A percentile compares a stretch with the other conserved stretches of the same genome.
phyloP scores from a whole-genome alignment of 805 yeast species.

The Candida nanaspora region DNA sequence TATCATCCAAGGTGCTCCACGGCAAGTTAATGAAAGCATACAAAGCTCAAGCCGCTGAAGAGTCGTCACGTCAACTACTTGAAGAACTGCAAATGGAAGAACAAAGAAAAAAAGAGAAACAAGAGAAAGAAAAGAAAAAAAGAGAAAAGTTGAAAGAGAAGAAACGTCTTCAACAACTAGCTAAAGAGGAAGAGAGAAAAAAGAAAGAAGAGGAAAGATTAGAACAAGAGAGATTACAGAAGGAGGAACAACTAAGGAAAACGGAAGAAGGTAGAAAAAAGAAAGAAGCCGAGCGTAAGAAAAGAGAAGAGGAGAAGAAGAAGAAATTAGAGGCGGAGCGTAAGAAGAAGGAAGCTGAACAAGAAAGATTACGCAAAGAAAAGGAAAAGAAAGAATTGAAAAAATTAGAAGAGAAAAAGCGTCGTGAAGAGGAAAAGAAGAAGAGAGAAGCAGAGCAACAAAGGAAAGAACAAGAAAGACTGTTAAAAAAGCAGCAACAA shows the following conservation, averaged over 20 bases:
- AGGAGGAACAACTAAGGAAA: slow-evolving; percentile 34
- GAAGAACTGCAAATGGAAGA: slow-evolving; percentile 70
- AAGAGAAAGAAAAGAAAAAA: slow-evolving; percentile 56
- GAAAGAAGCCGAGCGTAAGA: slow-evolving; percentile 35
- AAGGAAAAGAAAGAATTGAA: slow-evolving; percentile 32
- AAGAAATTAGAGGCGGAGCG: slow-evolving; percentile 31
- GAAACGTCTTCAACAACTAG: slow-evolving; percentile 53
- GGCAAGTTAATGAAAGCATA: slow-evolving; percentile 68
- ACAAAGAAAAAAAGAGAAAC: slow-evolving; percentile 53
- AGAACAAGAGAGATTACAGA: slow-evolving; percentile 34
- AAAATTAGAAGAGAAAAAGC: slow-evolving; percentile 25
- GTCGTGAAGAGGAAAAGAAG: slow-evolving; percentile 26
- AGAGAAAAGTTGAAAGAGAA: slow-evolving; percentile 68
- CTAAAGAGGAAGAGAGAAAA: slow-evolving; percentile 54
- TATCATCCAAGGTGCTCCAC: slow-evolving; percentile 72
- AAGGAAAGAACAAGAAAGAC: slow-evolving; percentile 11
- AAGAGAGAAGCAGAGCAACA: slow-evolving; percentile 27
- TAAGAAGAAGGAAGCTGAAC: slow-evolving; percentile 27
- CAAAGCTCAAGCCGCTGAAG: slow-evolving; percentile 75
- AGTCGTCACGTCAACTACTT: slow-evolving; percentile 52
- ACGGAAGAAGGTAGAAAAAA: slow-evolving; percentile 41
- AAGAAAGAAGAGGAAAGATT: slow-evolving; percentile 49
- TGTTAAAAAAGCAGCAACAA: slow-evolving; percentile 6
- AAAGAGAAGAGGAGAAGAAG: slow-evolving; percentile 32
- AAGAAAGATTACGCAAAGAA: slow-evolving; percentile 30